Evolutionary conservation across 2,329 filamentous ascomycete species (phyloP).

Genomic region (Fusarium sp.): DNA sequence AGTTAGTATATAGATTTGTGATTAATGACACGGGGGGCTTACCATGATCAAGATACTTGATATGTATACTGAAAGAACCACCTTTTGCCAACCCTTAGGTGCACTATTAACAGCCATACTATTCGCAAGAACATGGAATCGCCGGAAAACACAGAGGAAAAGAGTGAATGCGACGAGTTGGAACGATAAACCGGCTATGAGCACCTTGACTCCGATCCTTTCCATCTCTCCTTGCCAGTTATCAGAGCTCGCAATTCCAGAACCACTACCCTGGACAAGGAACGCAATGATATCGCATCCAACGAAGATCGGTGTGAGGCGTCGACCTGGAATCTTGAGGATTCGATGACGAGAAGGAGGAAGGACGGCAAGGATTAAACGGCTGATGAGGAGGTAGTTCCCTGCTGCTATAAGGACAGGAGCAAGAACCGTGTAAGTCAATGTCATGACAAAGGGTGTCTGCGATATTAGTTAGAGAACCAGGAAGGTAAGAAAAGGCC

Average conservation of each 20-base stretch:
- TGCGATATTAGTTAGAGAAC: conserved; percentile 22
- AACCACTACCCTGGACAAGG: conserved; percentile 59
- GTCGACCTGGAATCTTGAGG: conserved; percentile 52
- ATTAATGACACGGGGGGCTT: conserved; percentile 39
- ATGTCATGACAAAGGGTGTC: conserved; percentile 54
- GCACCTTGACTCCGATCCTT: conserved; percentile 54
- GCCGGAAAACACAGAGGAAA: conserved; percentile 55
- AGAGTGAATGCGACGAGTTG: conserved; percentile 56
- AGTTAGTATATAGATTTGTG: not conserved
- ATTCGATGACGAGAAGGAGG: conserved; percentile 50
- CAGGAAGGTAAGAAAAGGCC: too few relatives aligned
- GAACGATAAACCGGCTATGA: conserved; percentile 57
- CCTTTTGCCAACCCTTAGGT: conserved; percentile 52
- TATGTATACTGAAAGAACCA: conserved; percentile 57
- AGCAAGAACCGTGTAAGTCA: conserved; percentile 60
- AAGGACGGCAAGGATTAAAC: conserved; percentile 56
- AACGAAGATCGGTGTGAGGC: conserved; percentile 61
- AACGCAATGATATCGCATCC: conserved; percentile 59
- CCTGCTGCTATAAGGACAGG: conserved; percentile 63
- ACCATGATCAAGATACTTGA: conserved; percentile 61
- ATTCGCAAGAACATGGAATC: conserved; percentile 53
- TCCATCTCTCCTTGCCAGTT: conserved; percentile 58
- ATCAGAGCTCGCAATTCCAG: conserved; percentile 56
- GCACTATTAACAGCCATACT: conserved; percentile 41
- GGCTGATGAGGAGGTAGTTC: conserved; percentile 64